Percentiles rank a stretch among this genome's conserved stretches.
Evolutionary conservation across 345 rosid species (phyloP).

Genomic region (Gossypium australe): DNA sequence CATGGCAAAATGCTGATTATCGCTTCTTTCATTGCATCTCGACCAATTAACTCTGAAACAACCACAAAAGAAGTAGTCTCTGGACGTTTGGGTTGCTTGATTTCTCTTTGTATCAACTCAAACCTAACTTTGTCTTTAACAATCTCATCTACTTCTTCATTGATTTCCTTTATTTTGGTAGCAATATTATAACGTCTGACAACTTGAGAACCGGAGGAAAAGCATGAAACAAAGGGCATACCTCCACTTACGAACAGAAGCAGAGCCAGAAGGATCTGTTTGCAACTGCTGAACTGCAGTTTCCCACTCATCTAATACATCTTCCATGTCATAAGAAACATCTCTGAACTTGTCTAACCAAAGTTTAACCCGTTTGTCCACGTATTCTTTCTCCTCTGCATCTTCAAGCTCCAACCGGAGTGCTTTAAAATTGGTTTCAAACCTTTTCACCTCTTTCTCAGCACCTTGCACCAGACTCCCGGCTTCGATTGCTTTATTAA

Average conservation of each 20-base stretch:
- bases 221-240: not conserved
- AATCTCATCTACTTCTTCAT: not conserved
- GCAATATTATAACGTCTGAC: not conserved
- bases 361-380: not conserved
- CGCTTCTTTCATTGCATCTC: not conserved
- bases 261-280: too few species aligned
- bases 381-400: not conserved
- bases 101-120: not conserved
- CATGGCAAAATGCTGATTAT: not conserved
- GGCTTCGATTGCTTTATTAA: not conserved
- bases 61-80: not conserved
- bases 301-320: not conserved
- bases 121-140: not conserved
- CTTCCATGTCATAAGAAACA: constrained; percentile 10
- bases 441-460: not conserved
- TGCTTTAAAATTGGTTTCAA: not conserved
- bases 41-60: not conserved
- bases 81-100: too few species aligned
- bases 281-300: not conserved
- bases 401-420: not conserved
- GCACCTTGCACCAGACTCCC: not conserved
- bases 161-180: not conserved
- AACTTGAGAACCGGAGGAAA: not conserved
- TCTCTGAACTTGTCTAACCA: not conserved
- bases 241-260: not conserved